These are phyloP conservation scores for Pyrus pyrifolia DNA, from an alignment of 306 rosid species.

Conservation along the genomic window DNA sequence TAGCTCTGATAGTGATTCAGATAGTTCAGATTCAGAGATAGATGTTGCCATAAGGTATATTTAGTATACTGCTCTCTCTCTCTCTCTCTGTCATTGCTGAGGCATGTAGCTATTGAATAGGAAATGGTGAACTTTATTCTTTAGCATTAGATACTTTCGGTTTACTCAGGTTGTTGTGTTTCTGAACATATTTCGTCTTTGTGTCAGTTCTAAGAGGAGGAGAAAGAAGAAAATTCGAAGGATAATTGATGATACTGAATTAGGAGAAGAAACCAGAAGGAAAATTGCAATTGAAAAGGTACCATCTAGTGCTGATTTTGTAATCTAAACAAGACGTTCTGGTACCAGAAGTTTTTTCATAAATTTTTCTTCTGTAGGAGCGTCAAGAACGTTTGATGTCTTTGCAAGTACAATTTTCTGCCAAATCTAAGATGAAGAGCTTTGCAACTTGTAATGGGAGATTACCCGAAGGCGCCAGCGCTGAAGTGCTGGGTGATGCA, in stretches of 20 bases:
- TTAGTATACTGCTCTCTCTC: constrained; percentile 1
- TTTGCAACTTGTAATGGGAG: constrained; percentile 51
- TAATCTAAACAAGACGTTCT: constrained; percentile 4
- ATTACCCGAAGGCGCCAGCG: constrained; percentile 65
- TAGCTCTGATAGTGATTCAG: constrained; percentile 76
- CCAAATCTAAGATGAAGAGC: constrained; percentile 47
- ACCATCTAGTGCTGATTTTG: constrained; percentile 1
- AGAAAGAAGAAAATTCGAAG: constrained; percentile 78
- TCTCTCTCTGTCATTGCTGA: not conserved
- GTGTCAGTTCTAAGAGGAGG: constrained; percentile 65
- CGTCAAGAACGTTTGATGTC: constrained; percentile 93
- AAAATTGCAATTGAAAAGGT: constrained; percentile 98
- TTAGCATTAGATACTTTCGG: not conserved
- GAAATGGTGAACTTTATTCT: not conserved
- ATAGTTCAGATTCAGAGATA: constrained; percentile 44
- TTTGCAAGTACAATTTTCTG: constrained; percentile 72
- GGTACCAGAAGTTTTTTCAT: not conserved
- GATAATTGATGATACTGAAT: constrained; percentile 93
- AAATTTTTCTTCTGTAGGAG: constrained; percentile 46
- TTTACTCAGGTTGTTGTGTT: not conserved
- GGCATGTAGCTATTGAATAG: not conserved
- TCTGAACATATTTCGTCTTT: constrained; percentile 1
- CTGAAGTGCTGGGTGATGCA: constrained; percentile 78
- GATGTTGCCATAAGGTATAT: constrained; percentile 55
- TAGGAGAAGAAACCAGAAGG: constrained; percentile 92